Percentiles rank a stretch among this genome's conserved stretches.
Conservation (phyloP, 441 rosid genomes). For the Metrosideros polymorpha region DNA sequence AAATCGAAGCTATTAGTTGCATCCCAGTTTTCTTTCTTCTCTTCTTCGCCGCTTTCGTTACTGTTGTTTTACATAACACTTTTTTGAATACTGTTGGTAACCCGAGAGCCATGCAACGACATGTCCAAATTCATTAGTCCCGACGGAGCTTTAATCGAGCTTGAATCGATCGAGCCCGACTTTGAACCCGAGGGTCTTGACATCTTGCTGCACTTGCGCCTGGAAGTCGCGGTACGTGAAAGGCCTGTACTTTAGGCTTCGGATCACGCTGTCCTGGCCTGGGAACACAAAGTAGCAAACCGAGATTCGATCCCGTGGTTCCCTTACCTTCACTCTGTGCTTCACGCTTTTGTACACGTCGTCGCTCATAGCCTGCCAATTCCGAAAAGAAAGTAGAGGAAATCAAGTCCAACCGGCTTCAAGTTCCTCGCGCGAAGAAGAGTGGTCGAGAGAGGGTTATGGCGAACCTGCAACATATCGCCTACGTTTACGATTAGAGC, state of each 20-base stretch:
- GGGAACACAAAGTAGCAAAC: slow-evolving; percentile 81
- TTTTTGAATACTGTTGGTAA: neutral
- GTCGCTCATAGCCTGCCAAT: slow-evolving; percentile 53
- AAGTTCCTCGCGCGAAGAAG: neutral
- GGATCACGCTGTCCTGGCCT: slow-evolving; percentile 35
- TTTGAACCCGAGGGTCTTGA: slow-evolving; percentile 36
- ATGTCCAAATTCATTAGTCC: neutral
- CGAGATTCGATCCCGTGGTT: slow-evolving; percentile 41
- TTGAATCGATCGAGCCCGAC: slow-evolving; percentile 58
- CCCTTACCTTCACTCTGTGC: slow-evolving; percentile 49
- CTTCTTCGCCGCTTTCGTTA: neutral
- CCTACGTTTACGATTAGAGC: slow-evolving; percentile 59
- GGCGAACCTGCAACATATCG: slow-evolving; percentile 79
- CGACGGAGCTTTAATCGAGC: neutral
- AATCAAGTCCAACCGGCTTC: neutral
- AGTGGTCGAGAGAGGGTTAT: neutral
- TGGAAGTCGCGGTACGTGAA: slow-evolving; percentile 59
- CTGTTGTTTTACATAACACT: fast-evolving
- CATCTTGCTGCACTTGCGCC: slow-evolving; percentile 55
- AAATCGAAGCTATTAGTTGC: neutral
- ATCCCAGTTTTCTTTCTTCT: neutral
- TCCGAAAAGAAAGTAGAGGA: neutral
- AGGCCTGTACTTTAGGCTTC: slow-evolving; percentile 52
- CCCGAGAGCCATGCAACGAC: neutral
- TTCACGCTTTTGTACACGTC: slow-evolving; percentile 49